These are phyloP conservation scores for Ophiostoma himal-ulmi DNA, from an alignment of 2,329 filamentous ascomycete species.

Conservation along the genomic window DNA sequence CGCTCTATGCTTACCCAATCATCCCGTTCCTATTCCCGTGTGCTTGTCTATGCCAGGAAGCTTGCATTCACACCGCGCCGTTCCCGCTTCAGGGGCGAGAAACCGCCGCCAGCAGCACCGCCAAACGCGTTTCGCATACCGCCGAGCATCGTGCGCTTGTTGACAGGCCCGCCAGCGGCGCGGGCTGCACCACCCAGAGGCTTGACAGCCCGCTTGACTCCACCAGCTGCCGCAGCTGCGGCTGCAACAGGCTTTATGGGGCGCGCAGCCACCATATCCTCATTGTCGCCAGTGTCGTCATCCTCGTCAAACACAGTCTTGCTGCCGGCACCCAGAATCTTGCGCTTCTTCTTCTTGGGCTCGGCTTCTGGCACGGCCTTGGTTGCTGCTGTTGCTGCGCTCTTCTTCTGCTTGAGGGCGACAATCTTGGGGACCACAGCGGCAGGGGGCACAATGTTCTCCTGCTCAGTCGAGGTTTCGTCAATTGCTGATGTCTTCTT, in stretches of 20 bases:
- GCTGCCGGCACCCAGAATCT: slow-evolving; percentile 57
- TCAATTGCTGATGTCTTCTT: slow-evolving; percentile 23
- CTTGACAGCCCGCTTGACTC: slow-evolving; percentile 28
- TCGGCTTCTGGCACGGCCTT: slow-evolving; percentile 32
- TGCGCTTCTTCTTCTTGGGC: slow-evolving; percentile 64
- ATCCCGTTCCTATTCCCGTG: neutral
- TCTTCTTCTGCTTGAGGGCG: slow-evolving; percentile 21
- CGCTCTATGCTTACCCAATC: neutral
- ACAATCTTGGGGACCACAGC: slow-evolving; percentile 28
- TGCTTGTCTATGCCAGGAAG: slow-evolving; percentile 42
- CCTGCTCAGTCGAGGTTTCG: slow-evolving; percentile 31
- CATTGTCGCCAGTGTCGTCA: slow-evolving; percentile 42
- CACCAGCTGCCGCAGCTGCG: slow-evolving; percentile 17
- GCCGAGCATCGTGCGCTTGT: slow-evolving; percentile 30
- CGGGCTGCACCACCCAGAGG: slow-evolving; percentile 26
- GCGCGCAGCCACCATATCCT: slow-evolving; percentile 10
- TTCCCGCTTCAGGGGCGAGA: slow-evolving; percentile 69
- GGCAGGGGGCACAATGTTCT: slow-evolving; percentile 29
- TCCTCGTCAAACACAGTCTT: slow-evolving; percentile 68
- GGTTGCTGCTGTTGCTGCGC: slow-evolving; percentile 19
- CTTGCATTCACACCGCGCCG: slow-evolving; percentile 57
- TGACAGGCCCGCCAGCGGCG: slow-evolving; percentile 30
- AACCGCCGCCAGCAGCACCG: slow-evolving; percentile 34
- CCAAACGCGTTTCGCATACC: slow-evolving; percentile 45
- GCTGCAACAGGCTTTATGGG: neutral